Evolutionary conservation across 73 alveolate genomes (phyloP), one percentile per base, ranked within the genome.

Genomic region (Symbiodinium pilosum): DNA sequence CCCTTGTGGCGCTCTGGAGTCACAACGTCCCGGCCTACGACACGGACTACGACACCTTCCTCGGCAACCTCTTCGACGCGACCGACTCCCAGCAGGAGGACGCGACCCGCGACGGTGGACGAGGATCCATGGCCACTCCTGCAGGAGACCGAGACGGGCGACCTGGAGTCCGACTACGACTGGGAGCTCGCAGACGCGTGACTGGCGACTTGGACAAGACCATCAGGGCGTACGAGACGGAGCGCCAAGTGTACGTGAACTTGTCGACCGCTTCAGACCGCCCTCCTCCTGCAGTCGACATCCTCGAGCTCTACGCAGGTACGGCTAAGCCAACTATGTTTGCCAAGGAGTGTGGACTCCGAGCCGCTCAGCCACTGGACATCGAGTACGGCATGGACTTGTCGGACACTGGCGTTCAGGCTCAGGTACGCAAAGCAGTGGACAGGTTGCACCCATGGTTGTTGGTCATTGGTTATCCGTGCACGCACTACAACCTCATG

Each of bases 241-340:
- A 47, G 64, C 64, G 64, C 64, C 7, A 47, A 7, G 16, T 47
- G 24, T 47, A 47, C 16, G 64, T 11, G 7, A 16, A 7, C 64
- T 7, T 16, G 64, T 11, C 24, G 24, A 11, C 64, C 16, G 64
- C 64, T 47, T 7, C 64, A 16, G 24, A 47, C 24, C 64, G 64
- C 7, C 64, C 64, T 47, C 64, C 64, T 47, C 64, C 64, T 11
- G 64, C 64, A 1, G 89, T 83, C 14, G 89, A 83, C 36, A 12
- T 83, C 28, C 39, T 83, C 8, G 89, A 83, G 89, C 89, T 83
- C 68, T 83, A 40, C 44, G 89, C 89, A 8, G 89, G 89, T 6
- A 40, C 89, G 4, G 89, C 89, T 59, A 83, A 83, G 40, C 39
- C 89, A 12, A 83, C 89, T 39, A 21, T 12, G 41, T 4, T 83